Evolutionary conservation across 169 alveolate genomes (phyloP).

Genomic region (Amoebophrya sp.): DNA sequence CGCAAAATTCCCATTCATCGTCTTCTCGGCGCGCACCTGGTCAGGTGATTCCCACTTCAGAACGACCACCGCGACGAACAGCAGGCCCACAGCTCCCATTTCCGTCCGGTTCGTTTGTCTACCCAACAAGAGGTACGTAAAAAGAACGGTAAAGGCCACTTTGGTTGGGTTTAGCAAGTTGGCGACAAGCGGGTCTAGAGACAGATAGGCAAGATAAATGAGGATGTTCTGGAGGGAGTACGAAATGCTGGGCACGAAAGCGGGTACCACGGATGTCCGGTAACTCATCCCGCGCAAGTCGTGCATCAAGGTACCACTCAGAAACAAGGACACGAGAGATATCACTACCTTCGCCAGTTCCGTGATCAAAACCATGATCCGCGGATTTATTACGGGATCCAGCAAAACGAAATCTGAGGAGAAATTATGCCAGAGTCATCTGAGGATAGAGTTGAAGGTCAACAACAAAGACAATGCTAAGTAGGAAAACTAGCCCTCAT

Average conservation of each 20-base stretch:
- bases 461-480: not conserved
- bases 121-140: not conserved
- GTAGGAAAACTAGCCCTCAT: not conserved
- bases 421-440: not conserved
- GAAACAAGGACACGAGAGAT: not conserved
- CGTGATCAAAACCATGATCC: not conserved
- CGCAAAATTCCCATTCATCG: not conserved
- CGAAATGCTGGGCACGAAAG: conserved; percentile 21
- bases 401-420: not conserved
- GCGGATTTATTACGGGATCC: not conserved
- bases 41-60: not conserved
- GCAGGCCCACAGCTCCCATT: not conserved
- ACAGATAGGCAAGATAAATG: conserved; percentile 10
- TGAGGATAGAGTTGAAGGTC: not conserved
- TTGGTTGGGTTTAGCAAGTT: conserved; percentile 32
- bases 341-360: not conserved
- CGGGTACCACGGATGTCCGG: not conserved
- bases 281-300: not conserved
- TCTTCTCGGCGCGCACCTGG: not conserved
- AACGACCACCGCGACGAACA: not conserved
- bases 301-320: not conserved
- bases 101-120: not conserved
- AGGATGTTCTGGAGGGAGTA: conserved; percentile 30
- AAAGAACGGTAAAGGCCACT: not conserved
- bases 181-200: conserved; percentile 29